Evolutionary conservation across 2,329 filamentous ascomycete species (phyloP).

Genomic region (Epichloe scottii): DNA sequence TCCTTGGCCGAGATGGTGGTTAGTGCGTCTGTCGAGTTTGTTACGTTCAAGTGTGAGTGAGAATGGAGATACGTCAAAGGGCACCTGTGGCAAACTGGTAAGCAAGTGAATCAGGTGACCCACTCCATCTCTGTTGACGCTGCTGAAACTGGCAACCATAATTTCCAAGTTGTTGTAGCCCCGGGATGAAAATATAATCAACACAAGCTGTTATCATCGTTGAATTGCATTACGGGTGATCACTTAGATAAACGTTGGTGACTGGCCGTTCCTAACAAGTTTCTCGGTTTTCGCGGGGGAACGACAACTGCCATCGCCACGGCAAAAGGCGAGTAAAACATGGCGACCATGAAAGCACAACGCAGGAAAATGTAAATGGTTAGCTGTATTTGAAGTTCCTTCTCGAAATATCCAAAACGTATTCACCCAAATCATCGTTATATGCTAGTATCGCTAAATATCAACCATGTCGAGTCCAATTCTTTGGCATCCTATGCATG

Average conservation of each 20-base stretch:
- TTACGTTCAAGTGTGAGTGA: background rate
- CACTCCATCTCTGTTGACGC: background rate
- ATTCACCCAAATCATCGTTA: background rate
- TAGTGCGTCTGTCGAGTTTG: background rate
- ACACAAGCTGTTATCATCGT: too few species aligned
- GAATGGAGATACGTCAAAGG: background rate
- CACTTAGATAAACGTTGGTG: too few species aligned
- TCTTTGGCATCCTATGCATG: background rate
- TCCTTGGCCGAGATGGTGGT: background rate
- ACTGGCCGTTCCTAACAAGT: too few species aligned
- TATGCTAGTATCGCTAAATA: background rate
- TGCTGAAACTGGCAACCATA: background rate
- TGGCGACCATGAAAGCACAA: too few species aligned
- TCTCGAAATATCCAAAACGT: background rate
- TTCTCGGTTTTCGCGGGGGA: too few species aligned
- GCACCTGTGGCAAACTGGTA: background rate
- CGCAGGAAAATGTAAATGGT: too few species aligned
- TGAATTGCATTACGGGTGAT: too few species aligned
- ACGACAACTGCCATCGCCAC: too few species aligned
- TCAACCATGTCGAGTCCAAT: background rate
- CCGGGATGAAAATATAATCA: too few species aligned
- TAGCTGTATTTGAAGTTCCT: too few species aligned
- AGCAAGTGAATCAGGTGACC: background rate
- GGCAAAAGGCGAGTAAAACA: too few species aligned
- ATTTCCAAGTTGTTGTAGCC: background rate